Evolutionary conservation across 148 eudicot species (phyloP).

Genomic region (Rhododendron kiyosumense): DNA sequence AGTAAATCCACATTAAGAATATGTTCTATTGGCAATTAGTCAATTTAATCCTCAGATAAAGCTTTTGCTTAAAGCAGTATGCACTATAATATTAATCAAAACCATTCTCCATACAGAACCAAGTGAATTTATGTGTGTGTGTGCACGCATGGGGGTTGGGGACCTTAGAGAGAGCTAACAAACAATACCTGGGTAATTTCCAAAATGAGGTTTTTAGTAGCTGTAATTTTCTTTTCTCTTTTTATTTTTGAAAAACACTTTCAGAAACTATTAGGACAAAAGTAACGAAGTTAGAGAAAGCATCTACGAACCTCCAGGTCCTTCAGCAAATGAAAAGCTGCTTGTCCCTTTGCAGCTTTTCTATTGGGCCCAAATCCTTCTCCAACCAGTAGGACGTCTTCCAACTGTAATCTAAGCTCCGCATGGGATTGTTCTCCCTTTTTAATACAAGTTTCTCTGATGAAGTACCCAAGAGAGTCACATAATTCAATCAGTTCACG

Average conservation of each 20-base stretch:
- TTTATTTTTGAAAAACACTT: not conserved
- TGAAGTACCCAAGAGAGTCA: conserved; percentile 70
- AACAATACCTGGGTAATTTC: not conserved
- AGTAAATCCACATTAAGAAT: not conserved
- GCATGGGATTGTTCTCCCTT: conserved; percentile 39
- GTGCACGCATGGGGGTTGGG: not conserved
- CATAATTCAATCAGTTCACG: conserved; percentile 81
- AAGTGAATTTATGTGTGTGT: not conserved
- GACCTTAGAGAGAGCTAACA: not conserved
- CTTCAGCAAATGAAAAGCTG: conserved; percentile 61
- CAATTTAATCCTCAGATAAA: not conserved
- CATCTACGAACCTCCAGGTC: conserved; percentile 49
- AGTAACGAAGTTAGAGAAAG: not conserved
- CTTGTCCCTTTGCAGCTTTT: conserved; percentile 82
- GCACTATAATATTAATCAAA: not conserved
- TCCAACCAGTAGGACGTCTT: conserved; percentile 48
- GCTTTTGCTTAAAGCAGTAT: not conserved
- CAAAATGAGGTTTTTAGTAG: not conserved
- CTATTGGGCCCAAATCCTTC: conserved; percentile 59
- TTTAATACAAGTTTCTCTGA: conserved; percentile 40
- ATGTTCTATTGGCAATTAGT: not conserved
- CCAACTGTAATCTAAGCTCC: conserved; percentile 59
- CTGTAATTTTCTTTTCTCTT: not conserved
- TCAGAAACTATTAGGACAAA: not conserved
- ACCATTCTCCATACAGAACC: not conserved